These are phyloP conservation scores for Neurospora hispaniola DNA, from an alignment of 495 filamentous ascomycete genomes.

Conservation along the genomic window DNA sequence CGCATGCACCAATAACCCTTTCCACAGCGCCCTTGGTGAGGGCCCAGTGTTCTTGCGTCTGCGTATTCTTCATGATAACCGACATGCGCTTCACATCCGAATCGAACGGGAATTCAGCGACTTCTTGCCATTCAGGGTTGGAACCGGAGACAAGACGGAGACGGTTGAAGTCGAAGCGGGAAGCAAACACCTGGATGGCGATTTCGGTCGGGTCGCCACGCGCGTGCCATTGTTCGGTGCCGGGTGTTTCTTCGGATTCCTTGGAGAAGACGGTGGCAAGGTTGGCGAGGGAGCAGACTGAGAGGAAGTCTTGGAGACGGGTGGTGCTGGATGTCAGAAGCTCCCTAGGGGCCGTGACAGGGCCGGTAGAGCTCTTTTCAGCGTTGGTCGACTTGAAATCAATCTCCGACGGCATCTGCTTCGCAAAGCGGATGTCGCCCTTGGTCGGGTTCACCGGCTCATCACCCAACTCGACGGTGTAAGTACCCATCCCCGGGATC, in stretches of 20 bases:
- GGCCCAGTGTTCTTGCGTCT: conserved; percentile 31
- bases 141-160: conserved; percentile 41
- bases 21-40: conserved; percentile 80
- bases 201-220: conserved; percentile 79
- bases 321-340: conserved; percentile 13
- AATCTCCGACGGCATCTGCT: conserved; percentile 17
- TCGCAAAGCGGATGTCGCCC: conserved; percentile 16
- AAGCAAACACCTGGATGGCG: conserved; percentile 68
- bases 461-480: conserved; percentile 43
- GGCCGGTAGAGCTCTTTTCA: not conserved
- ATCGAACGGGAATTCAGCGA: conserved; percentile 72
- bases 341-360: not conserved
- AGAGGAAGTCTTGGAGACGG: conserved; percentile 20
- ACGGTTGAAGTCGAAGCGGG: conserved; percentile 56
- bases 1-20: conserved; percentile 45
- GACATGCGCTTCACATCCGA: conserved; percentile 77
- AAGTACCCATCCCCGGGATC: conserved; percentile 53
- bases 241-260: conserved; percentile 14
- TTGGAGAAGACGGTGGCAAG: conserved; percentile 34
- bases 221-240: conserved; percentile 44
- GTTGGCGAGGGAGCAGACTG: conserved; percentile 26
- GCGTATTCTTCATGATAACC: conserved; percentile 46
- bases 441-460: conserved; percentile 34
- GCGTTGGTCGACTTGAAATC: conserved; percentile 10
- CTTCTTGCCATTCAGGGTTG: conserved; percentile 29